These are phyloP conservation scores for Biscogniauxia sp. DNA, from an alignment of 2,329 filamentous ascomycete species.

Conservation along the genomic window DNA sequence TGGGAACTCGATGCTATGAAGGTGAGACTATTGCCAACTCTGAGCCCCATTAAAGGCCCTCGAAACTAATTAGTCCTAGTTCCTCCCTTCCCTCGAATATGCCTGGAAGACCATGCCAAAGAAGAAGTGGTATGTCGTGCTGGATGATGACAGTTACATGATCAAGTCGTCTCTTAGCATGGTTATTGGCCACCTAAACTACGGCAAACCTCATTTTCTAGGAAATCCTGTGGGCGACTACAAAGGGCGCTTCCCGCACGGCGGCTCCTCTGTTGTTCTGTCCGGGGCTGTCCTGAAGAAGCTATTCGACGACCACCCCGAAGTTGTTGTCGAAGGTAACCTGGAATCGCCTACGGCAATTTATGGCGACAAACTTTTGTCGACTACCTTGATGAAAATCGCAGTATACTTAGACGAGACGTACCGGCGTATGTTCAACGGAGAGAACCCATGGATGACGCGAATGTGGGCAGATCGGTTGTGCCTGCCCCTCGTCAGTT, in stretches of 20 bases:
- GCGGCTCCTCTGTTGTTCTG: conserved; percentile 53
- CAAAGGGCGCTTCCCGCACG: conserved; percentile 54
- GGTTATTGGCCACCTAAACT: conserved; percentile 49
- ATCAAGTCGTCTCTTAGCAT: conserved; percentile 47
- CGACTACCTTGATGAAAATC: conserved; percentile 50
- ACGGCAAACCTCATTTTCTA: conserved; percentile 46
- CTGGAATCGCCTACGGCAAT: conserved; percentile 48
- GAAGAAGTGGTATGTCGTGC: conserved; percentile 59
- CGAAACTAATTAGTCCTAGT: conserved; percentile 35
- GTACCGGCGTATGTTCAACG: conserved; percentile 55
- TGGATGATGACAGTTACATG: conserved; percentile 58
- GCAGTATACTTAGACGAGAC: conserved; percentile 56
- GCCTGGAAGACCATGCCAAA: conserved; percentile 47
- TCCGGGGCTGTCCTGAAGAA: conserved; percentile 49
- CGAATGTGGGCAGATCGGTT: conserved; percentile 49
- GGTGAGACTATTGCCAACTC: conserved; percentile 19
- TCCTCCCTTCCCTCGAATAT: conserved; percentile 54
- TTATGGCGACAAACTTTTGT: conserved; percentile 54
- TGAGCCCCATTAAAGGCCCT: neutral
- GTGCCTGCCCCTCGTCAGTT: conserved; percentile 54
- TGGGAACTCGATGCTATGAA: conserved; percentile 38
- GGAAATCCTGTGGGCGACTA: conserved; percentile 58
- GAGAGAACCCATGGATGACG: conserved; percentile 49
- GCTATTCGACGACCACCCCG: conserved; percentile 42
- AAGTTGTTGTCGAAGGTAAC: conserved; percentile 44